phyloP scores from a whole-genome alignment of 2,329 filamentous ascomycete species.

The Aspergillus candidus region DNA sequence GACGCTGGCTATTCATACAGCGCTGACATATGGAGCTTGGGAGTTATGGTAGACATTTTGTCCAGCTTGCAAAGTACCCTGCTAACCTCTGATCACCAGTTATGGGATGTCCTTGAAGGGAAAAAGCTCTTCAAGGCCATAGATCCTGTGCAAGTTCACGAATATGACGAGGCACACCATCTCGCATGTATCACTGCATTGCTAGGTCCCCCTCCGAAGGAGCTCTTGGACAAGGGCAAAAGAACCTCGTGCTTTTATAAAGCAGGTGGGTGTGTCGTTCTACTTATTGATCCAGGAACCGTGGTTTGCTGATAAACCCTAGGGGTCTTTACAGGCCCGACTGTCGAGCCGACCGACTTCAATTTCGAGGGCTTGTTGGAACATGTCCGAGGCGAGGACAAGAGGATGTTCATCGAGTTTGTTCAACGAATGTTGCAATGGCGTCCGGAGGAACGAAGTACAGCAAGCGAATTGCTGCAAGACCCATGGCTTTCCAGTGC shows the following conservation, averaged over 20 bases:
- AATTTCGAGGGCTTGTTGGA: slow-evolving; percentile 12
- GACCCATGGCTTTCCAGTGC: slow-evolving; percentile 34
- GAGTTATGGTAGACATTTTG: slow-evolving; percentile 24
- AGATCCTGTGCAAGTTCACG: slow-evolving; percentile 15
- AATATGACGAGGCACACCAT: slow-evolving; percentile 25
- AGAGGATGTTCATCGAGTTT: slow-evolving; percentile 26
- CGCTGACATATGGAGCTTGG: slow-evolving; percentile 35
- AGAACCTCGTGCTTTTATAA: slow-evolving; percentile 13
- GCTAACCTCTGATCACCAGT: slow-evolving; percentile 8
- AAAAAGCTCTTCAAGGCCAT: slow-evolving; percentile 22
- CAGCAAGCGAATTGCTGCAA: slow-evolving; percentile 25
- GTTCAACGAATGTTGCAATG: slow-evolving; percentile 27
- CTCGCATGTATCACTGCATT: slow-evolving; percentile 29
- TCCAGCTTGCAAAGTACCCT: neutral
- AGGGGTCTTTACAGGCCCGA: slow-evolving; percentile 9
- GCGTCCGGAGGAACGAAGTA: slow-evolving; percentile 27
- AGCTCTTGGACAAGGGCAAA: slow-evolving; percentile 22
- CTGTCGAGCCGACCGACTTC: slow-evolving; percentile 1
- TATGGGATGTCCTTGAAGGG: slow-evolving; percentile 30
- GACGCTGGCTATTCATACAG: slow-evolving; percentile 30
- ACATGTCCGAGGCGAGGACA: slow-evolving; percentile 22
- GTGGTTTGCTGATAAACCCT: neutral
- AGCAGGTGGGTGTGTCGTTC: neutral
- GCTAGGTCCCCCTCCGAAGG: slow-evolving; percentile 23
- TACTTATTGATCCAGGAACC: neutral